These are phyloP conservation scores for Entonaema liquescens DNA, from an alignment of 495 filamentous ascomycete species.

Conservation along the genomic window DNA sequence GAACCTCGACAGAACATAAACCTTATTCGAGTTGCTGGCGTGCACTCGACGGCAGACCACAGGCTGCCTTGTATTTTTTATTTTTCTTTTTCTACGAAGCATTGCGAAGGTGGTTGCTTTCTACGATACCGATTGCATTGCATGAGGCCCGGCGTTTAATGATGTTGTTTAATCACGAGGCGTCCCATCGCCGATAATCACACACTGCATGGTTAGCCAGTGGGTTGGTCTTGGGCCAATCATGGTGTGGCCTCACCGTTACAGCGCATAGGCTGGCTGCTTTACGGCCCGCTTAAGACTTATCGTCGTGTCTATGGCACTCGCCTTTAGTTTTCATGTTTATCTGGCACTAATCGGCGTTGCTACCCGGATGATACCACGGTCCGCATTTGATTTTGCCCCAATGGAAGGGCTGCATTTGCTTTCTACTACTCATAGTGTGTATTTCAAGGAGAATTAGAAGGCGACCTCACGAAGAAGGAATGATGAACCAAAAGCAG, in stretches of 20 bases:
- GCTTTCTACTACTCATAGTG: slow-evolving; percentile 42
- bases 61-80: slow-evolving; percentile 55
- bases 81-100: slow-evolving; percentile 44
- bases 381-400: slow-evolving; percentile 47
- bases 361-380: slow-evolving; percentile 52
- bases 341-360: slow-evolving; percentile 46
- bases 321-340: slow-evolving; percentile 45
- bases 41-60: slow-evolving; percentile 46
- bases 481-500: slow-evolving; percentile 37
- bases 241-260: slow-evolving; percentile 47
- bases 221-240: slow-evolving; percentile 38
- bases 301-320: slow-evolving; percentile 46
- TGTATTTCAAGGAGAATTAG: slow-evolving; percentile 49
- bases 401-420: slow-evolving; percentile 38
- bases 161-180: slow-evolving; percentile 43
- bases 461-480: slow-evolving; percentile 47
- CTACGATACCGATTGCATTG: slow-evolving; percentile 57
- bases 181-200: slow-evolving; percentile 39
- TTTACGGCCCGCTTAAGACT: slow-evolving; percentile 31
- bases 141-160: slow-evolving; percentile 54
- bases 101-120: slow-evolving; percentile 50
- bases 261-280: slow-evolving; percentile 39
- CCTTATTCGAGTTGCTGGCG: slow-evolving; percentile 36
- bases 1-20: slow-evolving; percentile 40
- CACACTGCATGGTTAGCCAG: slow-evolving; percentile 38